Percentiles rank a stretch among this genome's conserved stretches.
phyloP scores from a whole-genome alignment of 495 filamentous ascomycete genomes.

The Aspergillus baeticus region DNA sequence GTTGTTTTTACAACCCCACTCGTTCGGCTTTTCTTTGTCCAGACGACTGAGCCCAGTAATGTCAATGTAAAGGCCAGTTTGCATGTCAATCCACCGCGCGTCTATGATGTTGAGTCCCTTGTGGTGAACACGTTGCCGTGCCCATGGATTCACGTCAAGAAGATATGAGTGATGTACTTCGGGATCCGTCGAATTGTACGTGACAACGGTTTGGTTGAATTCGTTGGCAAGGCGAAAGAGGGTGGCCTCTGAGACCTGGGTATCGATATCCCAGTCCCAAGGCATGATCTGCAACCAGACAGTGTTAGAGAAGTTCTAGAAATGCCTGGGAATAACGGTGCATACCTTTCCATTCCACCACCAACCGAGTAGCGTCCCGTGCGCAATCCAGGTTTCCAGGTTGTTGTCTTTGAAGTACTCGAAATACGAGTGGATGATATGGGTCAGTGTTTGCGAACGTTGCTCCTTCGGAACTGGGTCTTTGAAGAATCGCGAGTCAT shows the following conservation, averaged over 20 bases:
- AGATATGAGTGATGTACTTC: conserved; percentile 57
- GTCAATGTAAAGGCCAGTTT: conserved; percentile 80
- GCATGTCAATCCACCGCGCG: conserved; percentile 77
- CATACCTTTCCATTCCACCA: conserved; percentile 80
- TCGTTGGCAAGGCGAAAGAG: conserved; percentile 59
- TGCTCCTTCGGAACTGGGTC: conserved; percentile 59
- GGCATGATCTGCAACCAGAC: conserved; percentile 58
- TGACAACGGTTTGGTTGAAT: conserved; percentile 64
- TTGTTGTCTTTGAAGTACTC: conserved; percentile 59
- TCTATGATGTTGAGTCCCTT: conserved; percentile 80
- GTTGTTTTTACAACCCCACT: conserved; percentile 83
- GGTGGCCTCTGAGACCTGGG: conserved; percentile 67
- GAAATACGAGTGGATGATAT: conserved; percentile 74
- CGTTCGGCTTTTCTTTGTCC: conserved; percentile 58
- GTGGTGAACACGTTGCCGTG: conserved; percentile 55
- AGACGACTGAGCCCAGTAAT: conserved; percentile 78
- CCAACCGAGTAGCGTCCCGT: conserved; percentile 85
- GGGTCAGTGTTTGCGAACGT: conserved; percentile 59
- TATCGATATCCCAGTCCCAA: conserved; percentile 90
- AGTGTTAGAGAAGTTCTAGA: neutral
- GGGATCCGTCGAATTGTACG: conserved; percentile 45
- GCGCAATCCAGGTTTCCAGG: conserved; percentile 83
- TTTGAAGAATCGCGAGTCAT: conserved; percentile 69
- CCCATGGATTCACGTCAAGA: conserved; percentile 76
- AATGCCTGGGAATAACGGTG: neutral